Evolutionary conservation across 441 rosid species (phyloP), one percentile per base, ranked within the genome.

Genomic region (Euphorbia schlechtendalii): DNA sequence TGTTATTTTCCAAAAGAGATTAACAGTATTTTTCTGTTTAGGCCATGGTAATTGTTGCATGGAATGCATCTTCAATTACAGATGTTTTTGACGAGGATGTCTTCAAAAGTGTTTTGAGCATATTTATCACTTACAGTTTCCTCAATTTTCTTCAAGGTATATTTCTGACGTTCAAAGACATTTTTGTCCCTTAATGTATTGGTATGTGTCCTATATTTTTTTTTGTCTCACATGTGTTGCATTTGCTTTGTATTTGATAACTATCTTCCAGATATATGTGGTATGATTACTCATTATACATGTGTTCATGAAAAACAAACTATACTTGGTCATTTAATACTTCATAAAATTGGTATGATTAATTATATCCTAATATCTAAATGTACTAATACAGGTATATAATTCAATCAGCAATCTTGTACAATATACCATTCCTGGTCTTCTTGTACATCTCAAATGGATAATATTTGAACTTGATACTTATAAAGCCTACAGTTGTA

Each of bases 11-110:
- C 48, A 36, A 24, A 60, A 56, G 67, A 62, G 69, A 69, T 64
- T 59, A 52, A 75, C 40, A 41, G 13, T 57, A 59, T 71, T 51
- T 52, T 53, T 28, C 70, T 56, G 61, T 71, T 74, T 86, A 92
- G 99, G 92, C 89, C 67, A 95, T 95, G 99, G 61, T 95, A 71
- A 92, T 95, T 67, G 49, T 95, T 80, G 99, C 96, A 43, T 95
- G 97, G 97, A 81, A 81, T 71, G 76, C 88, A 27, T 70, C 90
- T 49, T 93, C 99, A 66, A 76, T 81, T 65, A 73, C 72, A 70
- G 86, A 85, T 71, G 46, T 92, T 48, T 89, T 89, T 67, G 65
- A 80, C 10, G 81, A 64, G 66, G 83, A 83, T 67, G 88, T 83
- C 54, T 86, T 88, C 83, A 80, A 73, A 71, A 71, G 66, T 61